These are phyloP conservation scores for Hericium erinaceus DNA, from an alignment of 768 basidiomycete species.

Conservation along the genomic window DNA sequence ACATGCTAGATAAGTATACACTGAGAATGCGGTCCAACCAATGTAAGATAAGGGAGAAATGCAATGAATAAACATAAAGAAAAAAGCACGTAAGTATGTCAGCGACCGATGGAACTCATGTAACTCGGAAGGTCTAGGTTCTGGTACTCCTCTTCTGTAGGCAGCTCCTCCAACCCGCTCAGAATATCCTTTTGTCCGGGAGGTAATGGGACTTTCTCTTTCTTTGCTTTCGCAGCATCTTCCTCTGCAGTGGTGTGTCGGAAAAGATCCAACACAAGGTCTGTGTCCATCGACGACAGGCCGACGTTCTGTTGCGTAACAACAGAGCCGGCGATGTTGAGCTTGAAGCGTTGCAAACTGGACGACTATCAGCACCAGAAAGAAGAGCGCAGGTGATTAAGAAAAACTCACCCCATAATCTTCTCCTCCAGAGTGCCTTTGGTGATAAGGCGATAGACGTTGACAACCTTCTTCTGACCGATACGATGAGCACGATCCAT, in stretches of 20 bases:
- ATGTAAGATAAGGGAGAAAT: conserved; percentile 6
- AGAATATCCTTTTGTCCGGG: conserved; percentile 75
- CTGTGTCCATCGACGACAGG: conserved; percentile 92
- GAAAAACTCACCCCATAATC: conserved; percentile 85
- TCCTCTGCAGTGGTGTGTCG: conserved; percentile 67
- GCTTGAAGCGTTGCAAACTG: conserved; percentile 95
- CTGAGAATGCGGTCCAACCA: conserved; percentile 4
- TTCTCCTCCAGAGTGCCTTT: conserved; percentile 97
- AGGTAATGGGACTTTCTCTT: conserved; percentile 40
- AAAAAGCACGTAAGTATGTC: conserved; percentile 21
- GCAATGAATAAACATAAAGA: conserved; percentile 17
- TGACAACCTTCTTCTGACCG: conserved; percentile 98
- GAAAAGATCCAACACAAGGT: conserved; percentile 93
- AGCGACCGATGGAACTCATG: conserved; percentile 69
- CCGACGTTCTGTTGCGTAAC: conserved; percentile 97
- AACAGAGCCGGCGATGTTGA: conserved; percentile 94
- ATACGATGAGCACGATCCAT: conserved; percentile 99
- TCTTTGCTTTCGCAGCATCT: conserved; percentile 52
- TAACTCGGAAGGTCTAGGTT: conserved; percentile 79
- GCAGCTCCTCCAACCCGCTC: conserved; percentile 85
- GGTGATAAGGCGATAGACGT: conserved; percentile 95
- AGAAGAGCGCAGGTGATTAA: conserved; percentile 1
- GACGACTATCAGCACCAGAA: conserved; percentile 5
- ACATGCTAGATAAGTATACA: conserved; percentile 10
- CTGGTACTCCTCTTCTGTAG: conserved; percentile 88